Evolutionary conservation across 257 asterid species (phyloP).

Genomic region (Solanum lycopersicoides): DNA sequence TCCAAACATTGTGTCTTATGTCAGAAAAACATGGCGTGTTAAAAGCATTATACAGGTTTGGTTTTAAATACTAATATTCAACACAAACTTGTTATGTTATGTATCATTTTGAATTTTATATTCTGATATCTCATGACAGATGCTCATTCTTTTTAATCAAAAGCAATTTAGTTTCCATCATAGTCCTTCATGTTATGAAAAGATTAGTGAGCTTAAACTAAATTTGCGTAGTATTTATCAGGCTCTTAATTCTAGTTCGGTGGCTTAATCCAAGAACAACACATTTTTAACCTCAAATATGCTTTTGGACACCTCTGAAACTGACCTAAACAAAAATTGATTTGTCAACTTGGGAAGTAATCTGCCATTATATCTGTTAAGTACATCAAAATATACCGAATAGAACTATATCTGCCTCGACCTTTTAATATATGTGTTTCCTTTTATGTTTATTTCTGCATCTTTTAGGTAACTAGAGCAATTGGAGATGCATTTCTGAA

Average conservation of each 20-base stretch:
- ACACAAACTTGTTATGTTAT: not conserved
- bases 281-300: not conserved
- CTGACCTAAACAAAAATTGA: no score
- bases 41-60: constrained; percentile 88
- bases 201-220: no score
- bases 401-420: no score
- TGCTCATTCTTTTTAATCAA: not conserved
- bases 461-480: constrained; percentile 66
- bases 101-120: not conserved
- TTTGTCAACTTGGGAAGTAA: not conserved
- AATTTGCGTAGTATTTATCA: no score
- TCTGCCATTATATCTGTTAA: not conserved
- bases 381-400: no score
- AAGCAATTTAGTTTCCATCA: no score
- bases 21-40: constrained; percentile 64
- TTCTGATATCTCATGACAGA: not conserved
- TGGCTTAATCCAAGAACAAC: no score
- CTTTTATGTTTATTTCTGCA: not conserved
- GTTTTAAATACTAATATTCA: not conserved
- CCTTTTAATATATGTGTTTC: no score
- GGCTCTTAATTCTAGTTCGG: no score
- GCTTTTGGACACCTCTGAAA: no score
- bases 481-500: constrained; percentile 89
- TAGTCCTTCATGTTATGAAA: no score
- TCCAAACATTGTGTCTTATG: constrained; percentile 36